Conservation (phyloP, 345 rosid genomes). For the Firmiana major region DNA sequence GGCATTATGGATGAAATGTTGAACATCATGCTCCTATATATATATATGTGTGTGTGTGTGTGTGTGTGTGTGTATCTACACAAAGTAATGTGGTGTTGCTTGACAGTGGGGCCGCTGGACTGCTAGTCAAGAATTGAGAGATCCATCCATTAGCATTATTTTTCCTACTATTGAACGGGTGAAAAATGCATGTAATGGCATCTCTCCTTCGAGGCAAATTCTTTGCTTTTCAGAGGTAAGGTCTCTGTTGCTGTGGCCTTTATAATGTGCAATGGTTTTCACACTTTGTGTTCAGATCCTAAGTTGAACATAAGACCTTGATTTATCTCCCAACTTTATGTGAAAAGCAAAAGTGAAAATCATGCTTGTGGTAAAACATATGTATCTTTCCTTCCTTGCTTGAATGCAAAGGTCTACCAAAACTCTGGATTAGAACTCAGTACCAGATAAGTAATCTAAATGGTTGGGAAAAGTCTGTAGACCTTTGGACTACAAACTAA, state of each 20-base stretch:
- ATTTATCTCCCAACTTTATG: not conserved
- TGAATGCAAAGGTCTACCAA: not conserved
- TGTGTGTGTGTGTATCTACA: no score
- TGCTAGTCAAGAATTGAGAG: slow-evolving; percentile 68
- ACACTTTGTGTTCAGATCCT: not conserved
- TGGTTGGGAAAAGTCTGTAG: not conserved
- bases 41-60: no score
- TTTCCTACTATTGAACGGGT: slow-evolving; percentile 86
- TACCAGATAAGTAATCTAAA: not conserved
- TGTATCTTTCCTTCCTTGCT: not conserved
- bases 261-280: not conserved
- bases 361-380: not conserved
- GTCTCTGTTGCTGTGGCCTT: not conserved
- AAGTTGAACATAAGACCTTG: not conserved
- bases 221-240: slow-evolving; percentile 93
- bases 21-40: not conserved
- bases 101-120: slow-evolving; percentile 97
- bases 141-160: slow-evolving; percentile 66
- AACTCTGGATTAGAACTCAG: not conserved
- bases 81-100: slow-evolving; percentile 16
- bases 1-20: slow-evolving; percentile 11
- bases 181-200: slow-evolving; percentile 55
- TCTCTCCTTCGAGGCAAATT: slow-evolving; percentile 60
- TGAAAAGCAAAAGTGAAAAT: not conserved
- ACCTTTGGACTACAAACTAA: not conserved